phyloP scores from a whole-genome alignment of 441 rosid species.

The Arabidopsis lyrata region DNA sequence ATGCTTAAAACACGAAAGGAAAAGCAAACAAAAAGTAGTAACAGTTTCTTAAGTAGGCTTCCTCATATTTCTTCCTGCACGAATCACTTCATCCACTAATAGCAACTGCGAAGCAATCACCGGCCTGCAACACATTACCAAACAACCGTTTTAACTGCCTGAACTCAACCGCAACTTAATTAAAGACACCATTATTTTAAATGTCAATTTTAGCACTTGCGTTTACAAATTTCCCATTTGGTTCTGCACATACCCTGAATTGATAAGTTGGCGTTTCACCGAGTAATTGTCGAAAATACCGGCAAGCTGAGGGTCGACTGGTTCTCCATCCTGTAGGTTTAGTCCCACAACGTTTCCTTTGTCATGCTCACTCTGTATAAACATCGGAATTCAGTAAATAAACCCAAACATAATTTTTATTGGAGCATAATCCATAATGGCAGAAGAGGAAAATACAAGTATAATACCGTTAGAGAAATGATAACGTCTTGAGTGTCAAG shows the following conservation, averaged over 20 bases:
- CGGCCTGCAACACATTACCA: slow-evolving; percentile 62
- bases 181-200: background rate
- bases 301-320: slow-evolving; percentile 86
- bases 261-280: slow-evolving; percentile 89
- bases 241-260: slow-evolving; percentile 71
- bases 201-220: background rate
- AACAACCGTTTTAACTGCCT: background rate
- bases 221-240: background rate
- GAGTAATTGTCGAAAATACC: slow-evolving; percentile 96
- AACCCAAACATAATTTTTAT: background rate
- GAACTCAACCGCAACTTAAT: slow-evolving; percentile 1
- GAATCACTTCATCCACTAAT: slow-evolving; percentile 96
- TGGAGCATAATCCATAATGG: background rate
- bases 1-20: background rate
- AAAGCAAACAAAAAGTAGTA: background rate
- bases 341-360: slow-evolving; percentile 88
- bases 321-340: slow-evolving; percentile 80
- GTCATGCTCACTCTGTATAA: slow-evolving; percentile 87
- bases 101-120: slow-evolving; percentile 94
- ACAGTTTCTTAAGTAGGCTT: slow-evolving; percentile 58
- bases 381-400: slow-evolving; percentile 21
- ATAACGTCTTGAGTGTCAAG: slow-evolving; percentile 96
- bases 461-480: slow-evolving; percentile 76
- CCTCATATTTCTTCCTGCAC: slow-evolving; percentile 98
- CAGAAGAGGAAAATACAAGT: background rate